Conservation (phyloP, 306 rosid genomes). For the Gastrolobium villosum region DNA sequence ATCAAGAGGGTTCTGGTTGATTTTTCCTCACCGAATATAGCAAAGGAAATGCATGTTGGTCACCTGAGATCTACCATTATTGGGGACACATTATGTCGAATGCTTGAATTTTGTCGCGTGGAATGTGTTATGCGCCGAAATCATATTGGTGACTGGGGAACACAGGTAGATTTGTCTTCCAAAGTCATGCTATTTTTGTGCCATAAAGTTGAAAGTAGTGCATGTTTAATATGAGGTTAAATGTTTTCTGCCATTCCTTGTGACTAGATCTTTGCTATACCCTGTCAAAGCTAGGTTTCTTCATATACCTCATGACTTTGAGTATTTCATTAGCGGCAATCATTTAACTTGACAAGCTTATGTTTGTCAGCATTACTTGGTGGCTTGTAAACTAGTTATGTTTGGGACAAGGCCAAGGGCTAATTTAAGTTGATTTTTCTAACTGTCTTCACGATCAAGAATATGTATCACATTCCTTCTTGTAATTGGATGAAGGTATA, state of each 20-base stretch:
- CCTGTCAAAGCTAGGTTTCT: slow-evolving; percentile 11
- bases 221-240: neutral
- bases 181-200: neutral
- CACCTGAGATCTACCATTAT: slow-evolving; percentile 90
- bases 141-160: slow-evolving; percentile 98
- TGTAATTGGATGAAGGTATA: slow-evolving; percentile 12
- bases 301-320: neutral
- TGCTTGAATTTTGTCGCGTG: slow-evolving; percentile 85
- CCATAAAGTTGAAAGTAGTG: neutral
- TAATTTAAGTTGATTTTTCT: neutral
- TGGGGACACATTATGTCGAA: slow-evolving; percentile 86
- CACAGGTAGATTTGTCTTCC: slow-evolving; percentile 66
- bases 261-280: slow-evolving; percentile 22
- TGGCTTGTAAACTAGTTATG: slow-evolving; percentile 20
- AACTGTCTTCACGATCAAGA: slow-evolving; percentile 8
- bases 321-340: neutral
- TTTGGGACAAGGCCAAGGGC: slow-evolving; percentile 2
- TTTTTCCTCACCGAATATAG: slow-evolving; percentile 89
- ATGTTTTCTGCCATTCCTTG: neutral
- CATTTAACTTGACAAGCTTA: slow-evolving; percentile 13
- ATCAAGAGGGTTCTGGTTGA: slow-evolving; percentile 76
- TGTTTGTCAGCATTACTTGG: slow-evolving; percentile 28
- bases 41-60: slow-evolving; percentile 96
- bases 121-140: slow-evolving; percentile 73
- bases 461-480: slow-evolving; percentile 7